A percentile compares a stretch with the other conserved stretches of the same genome.
These are phyloP conservation scores for Penicillium flavigenum DNA, from an alignment of 495 filamentous ascomycete genomes.

Conservation along the genomic window DNA sequence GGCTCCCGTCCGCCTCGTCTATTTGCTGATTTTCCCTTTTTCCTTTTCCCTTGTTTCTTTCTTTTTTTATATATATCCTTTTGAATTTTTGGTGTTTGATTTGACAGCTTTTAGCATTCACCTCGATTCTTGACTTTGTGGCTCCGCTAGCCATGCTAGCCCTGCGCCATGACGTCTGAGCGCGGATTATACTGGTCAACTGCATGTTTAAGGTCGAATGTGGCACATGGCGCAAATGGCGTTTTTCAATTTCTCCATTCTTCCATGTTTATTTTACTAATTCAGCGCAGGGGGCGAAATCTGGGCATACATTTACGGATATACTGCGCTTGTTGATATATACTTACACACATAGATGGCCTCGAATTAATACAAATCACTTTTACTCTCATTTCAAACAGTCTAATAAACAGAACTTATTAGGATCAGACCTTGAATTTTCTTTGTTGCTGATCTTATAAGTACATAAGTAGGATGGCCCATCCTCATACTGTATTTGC, in stretches of 20 bases:
- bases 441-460: too few species aligned
- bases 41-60: neutral
- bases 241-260: neutral
- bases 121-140: neutral
- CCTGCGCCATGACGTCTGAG: constrained; percentile 4
- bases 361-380: too few species aligned
- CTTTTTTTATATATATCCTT: neutral
- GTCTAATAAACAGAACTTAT: too few species aligned
- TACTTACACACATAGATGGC: too few species aligned
- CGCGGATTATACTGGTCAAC: neutral
- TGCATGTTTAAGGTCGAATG: neutral
- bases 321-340: too few species aligned
- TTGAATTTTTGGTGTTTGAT: neutral
- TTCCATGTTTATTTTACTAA: neutral
- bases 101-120: neutral
- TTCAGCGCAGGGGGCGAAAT: neutral
- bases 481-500: too few species aligned
- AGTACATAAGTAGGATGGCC: too few species aligned
- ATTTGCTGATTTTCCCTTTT: neutral
- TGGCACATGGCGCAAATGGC: constrained; percentile 5
- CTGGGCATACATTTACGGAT: neutral
- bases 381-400: too few species aligned
- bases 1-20: neutral
- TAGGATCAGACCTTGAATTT: too few species aligned
- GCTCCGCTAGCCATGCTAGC: neutral